Conservation (phyloP, 495 filamentous ascomycete species). For the Neurospora sp. region DNA sequence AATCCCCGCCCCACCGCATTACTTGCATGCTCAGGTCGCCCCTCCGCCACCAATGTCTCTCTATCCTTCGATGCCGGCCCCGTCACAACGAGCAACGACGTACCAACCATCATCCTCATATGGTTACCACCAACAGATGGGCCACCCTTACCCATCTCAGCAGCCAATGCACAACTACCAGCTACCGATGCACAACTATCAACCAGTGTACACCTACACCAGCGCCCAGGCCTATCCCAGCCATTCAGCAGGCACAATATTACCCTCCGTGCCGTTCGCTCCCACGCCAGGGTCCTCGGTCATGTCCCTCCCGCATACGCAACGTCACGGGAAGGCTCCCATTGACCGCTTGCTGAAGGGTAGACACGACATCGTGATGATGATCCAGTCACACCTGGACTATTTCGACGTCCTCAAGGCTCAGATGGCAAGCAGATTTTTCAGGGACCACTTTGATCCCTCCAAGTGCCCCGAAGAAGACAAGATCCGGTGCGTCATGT, state of each 20-base stretch:
- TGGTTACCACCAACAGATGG: conserved; percentile 5
- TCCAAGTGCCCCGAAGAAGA: conserved; percentile 3
- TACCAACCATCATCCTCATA: conserved; percentile 4
- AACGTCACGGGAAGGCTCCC: not conserved
- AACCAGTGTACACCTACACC: conserved; percentile 2
- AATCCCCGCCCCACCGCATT: conserved; percentile 9
- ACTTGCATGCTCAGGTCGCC: conserved; percentile 8
- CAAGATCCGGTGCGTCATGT: conserved; percentile 9
- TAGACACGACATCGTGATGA: not conserved
- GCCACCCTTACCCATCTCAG: not conserved
- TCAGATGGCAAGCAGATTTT: conserved; percentile 4
- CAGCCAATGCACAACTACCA: conserved; percentile 3
- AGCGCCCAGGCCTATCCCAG: not conserved
- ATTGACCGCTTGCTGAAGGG: not conserved
- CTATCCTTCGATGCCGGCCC: conserved; percentile 6
- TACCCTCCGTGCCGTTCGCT: not conserved
- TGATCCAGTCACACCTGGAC: conserved; percentile 7
- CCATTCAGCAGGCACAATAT: not conserved
- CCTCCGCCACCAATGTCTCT: conserved; percentile 4
- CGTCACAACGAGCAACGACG: not conserved
- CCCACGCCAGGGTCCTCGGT: not conserved
- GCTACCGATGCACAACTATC: conserved; percentile 7
- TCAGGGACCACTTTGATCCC: conserved; percentile 10
- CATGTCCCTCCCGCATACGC: not conserved
- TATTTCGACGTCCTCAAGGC: conserved; percentile 10